A percentile compares a stretch with the other conserved stretches of the same genome.
Conservation (phyloP, 2,329 filamentous ascomycete genomes). For the Dactylellina sp. region DNA sequence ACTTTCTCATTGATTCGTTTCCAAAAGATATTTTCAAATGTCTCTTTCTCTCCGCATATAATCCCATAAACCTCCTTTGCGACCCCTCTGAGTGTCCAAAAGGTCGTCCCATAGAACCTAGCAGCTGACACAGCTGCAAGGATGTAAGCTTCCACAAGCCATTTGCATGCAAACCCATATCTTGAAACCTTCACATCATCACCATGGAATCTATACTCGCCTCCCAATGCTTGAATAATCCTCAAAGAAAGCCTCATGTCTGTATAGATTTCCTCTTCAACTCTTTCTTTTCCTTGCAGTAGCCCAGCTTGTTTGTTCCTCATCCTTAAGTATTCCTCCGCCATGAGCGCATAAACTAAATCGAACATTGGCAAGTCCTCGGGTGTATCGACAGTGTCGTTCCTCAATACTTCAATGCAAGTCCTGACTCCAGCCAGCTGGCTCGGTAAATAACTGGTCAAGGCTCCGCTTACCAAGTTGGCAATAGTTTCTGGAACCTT, state of each 20-base stretch:
- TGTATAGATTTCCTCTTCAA: background rate
- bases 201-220: conserved; percentile 26
- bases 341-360: conserved; percentile 36
- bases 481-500: conserved; percentile 16
- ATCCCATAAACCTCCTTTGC: conserved; percentile 29
- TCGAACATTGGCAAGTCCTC: conserved; percentile 49
- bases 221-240: conserved; percentile 32
- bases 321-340: conserved; percentile 25
- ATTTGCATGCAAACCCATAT: conserved; percentile 46
- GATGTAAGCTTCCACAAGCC: conserved; percentile 49
- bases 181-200: conserved; percentile 32
- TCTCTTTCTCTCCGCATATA: conserved; percentile 30
- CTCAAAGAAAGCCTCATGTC: conserved; percentile 29
- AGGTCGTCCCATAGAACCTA: conserved; percentile 36
- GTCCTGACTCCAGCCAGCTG: conserved; percentile 19
- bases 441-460: background rate
- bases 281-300: background rate
- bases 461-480: conserved; percentile 5
- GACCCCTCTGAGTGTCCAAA: conserved; percentile 24
- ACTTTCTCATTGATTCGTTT: conserved; percentile 27
- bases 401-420: conserved; percentile 1
- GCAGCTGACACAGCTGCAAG: conserved; percentile 31
- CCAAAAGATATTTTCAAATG: conserved; percentile 42
- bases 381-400: conserved; percentile 2
- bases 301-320: background rate